Evolutionary conservation across 2,329 filamentous ascomycete species (phyloP).

Genomic region (Grosmannia penicillata): DNA sequence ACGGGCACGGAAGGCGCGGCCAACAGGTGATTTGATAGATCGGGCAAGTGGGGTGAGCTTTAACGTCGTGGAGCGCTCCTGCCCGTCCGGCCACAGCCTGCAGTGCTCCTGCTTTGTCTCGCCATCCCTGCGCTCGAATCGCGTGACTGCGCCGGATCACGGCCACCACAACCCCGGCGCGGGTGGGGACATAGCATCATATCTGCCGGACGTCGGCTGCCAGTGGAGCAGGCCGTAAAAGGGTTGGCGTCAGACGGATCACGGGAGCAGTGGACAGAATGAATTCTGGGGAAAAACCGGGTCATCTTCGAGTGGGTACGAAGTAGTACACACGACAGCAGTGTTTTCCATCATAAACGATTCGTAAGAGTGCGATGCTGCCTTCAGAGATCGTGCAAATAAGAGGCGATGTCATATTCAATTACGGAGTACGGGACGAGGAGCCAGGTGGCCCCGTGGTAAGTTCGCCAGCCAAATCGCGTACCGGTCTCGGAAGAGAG

Average conservation of each 20-base stretch:
- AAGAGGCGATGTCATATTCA: no score
- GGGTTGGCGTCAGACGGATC: conserved; percentile 6
- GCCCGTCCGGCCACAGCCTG: background rate
- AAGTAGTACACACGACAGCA: background rate
- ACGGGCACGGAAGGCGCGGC: background rate
- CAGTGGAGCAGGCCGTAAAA: background rate
- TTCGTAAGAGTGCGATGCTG: background rate
- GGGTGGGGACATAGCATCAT: background rate
- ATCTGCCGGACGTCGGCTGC: no score
- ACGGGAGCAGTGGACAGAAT: conserved; percentile 7
- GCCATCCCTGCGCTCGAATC: conserved; percentile 2
- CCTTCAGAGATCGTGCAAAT: no score
- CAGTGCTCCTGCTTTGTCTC: conserved; percentile 1
- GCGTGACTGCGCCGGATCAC: conserved; percentile 5
- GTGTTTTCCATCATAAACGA: background rate
- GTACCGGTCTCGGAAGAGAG: no score
- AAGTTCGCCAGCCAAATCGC: no score
- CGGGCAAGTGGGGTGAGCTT: background rate
- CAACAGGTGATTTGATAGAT: background rate
- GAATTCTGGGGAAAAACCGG: conserved; percentile 12
- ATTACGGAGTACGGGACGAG: no score
- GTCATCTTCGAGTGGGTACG: conserved; percentile 7
- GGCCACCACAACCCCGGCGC: background rate
- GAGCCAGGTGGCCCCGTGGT: no score
- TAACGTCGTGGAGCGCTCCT: background rate